These are phyloP conservation scores for Phylloporus arenicola DNA, from an alignment of 768 basidiomycete species.

Conservation along the genomic window DNA sequence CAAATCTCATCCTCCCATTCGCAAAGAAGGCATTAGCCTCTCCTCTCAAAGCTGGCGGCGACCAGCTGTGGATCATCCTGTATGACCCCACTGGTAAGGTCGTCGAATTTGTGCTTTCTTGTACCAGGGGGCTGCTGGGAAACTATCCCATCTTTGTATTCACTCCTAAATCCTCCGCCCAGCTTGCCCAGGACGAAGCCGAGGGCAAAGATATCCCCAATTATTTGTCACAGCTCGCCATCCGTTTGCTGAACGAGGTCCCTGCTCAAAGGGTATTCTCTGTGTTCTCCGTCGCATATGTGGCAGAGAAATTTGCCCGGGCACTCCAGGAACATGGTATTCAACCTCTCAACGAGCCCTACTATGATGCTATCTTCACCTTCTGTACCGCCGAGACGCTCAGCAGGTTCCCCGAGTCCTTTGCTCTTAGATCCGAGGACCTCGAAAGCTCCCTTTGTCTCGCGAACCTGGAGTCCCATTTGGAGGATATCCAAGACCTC, in stretches of 20 bases:
- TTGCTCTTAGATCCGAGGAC: conserved; percentile 8
- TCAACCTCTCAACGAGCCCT: conserved; percentile 36
- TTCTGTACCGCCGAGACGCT: conserved; percentile 48
- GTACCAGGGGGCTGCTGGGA: conserved; percentile 50
- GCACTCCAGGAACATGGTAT: conserved; percentile 26
- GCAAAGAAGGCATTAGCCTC: conserved; percentile 27
- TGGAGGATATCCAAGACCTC: conserved; percentile 36
- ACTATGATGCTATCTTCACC: conserved; percentile 58
- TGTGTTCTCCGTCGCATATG: conserved; percentile 50
- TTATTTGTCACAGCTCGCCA: conserved; percentile 40
- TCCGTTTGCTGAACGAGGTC: conserved; percentile 33
- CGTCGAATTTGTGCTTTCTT: conserved; percentile 47
- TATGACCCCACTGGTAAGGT: conserved; percentile 8
- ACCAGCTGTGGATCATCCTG: conserved; percentile 32
- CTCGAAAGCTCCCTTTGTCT: conserved; percentile 27
- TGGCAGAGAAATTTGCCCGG: conserved; percentile 43
- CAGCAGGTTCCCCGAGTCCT: conserved; percentile 4
- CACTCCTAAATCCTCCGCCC: conserved; percentile 37
- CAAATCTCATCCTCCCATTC: conserved; percentile 40
- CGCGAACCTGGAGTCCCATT: conserved; percentile 29
- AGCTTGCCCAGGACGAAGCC: conserved; percentile 25
- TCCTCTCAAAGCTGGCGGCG: neutral
- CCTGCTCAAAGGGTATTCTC: conserved; percentile 51
- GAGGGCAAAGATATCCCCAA: conserved; percentile 28
- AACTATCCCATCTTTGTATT: conserved; percentile 65